Conservation (phyloP, 305 asterid species). For the Euphrasia arctica region DNA sequence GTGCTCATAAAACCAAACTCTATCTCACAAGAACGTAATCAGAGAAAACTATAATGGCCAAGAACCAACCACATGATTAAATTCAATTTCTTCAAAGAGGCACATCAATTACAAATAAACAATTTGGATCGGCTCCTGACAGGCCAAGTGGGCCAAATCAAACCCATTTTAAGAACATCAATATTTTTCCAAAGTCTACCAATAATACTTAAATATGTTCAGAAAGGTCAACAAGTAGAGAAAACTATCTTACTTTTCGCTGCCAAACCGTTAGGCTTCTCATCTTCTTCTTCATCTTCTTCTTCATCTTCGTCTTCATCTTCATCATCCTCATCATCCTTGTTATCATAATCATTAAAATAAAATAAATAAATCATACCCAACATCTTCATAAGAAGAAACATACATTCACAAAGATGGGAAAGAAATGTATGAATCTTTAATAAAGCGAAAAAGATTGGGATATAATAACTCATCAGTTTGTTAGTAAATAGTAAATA, state of each 20-base stretch:
- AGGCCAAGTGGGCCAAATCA: conserved; percentile 3
- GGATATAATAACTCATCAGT: neutral
- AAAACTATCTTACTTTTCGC: conserved; percentile 60
- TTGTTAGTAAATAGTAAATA: neutral
- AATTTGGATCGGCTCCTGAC: conserved; percentile 1
- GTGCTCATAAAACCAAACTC: conserved; percentile 3
- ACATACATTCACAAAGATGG: neutral
- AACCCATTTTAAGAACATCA: conserved; percentile 11
- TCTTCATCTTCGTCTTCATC: conserved; percentile 23
- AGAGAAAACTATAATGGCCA: conserved; percentile 18
- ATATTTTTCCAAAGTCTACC: neutral
- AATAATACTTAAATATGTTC: conserved; percentile 7
- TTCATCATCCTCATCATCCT: conserved; percentile 49
- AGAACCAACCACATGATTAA: neutral
- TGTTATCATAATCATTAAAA: conserved; percentile 39
- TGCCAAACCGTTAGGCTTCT: conserved; percentile 54
- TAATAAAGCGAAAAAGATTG: neutral
- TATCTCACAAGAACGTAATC: conserved; percentile 1
- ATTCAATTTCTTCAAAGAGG: neutral
- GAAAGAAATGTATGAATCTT: neutral
- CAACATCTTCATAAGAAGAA: conserved; percentile 8
- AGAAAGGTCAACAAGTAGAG: conserved; percentile 20
- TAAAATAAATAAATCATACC: conserved; percentile 18
- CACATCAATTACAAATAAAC: conserved; percentile 6
- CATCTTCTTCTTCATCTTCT: conserved; percentile 47